These are phyloP conservation scores for Prunus armeniaca DNA, from an alignment of 306 rosid species.

Conservation along the genomic window DNA sequence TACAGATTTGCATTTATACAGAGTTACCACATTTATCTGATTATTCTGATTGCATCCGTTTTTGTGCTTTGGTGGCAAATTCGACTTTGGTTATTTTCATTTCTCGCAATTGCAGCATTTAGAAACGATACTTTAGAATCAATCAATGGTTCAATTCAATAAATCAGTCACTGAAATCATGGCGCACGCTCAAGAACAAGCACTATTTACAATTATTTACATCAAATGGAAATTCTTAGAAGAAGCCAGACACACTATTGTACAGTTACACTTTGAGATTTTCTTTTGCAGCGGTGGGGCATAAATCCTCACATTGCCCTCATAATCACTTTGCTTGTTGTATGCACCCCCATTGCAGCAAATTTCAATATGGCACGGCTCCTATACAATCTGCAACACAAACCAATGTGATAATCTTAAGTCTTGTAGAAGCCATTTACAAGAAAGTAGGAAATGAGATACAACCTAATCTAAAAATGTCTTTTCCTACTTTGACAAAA, in stretches of 20 bases:
- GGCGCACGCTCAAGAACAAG: neutral
- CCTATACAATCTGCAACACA: slow-evolving; percentile 59
- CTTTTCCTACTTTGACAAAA: neutral
- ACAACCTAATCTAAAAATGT: neutral
- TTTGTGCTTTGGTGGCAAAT: neutral
- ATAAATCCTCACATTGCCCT: slow-evolving; percentile 48
- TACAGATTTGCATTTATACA: neutral
- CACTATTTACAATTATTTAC: slow-evolving; percentile 52
- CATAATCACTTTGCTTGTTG: slow-evolving; percentile 61
- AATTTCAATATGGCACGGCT: slow-evolving; percentile 60
- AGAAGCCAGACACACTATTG: neutral
- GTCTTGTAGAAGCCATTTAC: neutral
- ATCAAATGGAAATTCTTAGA: neutral
- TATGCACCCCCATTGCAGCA: slow-evolving; percentile 68
- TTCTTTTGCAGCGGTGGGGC: slow-evolving; percentile 10
- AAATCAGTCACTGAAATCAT: neutral
- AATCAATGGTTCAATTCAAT: neutral
- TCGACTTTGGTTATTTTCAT: neutral
- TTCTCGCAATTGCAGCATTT: neutral
- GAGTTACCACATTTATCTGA: no score
- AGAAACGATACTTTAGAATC: neutral
- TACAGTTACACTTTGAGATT: neutral
- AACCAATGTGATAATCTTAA: neutral
- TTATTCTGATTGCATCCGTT: neutral
- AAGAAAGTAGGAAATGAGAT: neutral